Evolutionary conservation across 768 basidiomycete species (phyloP), one percentile per base, ranked within the genome.

Genomic region (Tylopilus cervinicoccineus): DNA sequence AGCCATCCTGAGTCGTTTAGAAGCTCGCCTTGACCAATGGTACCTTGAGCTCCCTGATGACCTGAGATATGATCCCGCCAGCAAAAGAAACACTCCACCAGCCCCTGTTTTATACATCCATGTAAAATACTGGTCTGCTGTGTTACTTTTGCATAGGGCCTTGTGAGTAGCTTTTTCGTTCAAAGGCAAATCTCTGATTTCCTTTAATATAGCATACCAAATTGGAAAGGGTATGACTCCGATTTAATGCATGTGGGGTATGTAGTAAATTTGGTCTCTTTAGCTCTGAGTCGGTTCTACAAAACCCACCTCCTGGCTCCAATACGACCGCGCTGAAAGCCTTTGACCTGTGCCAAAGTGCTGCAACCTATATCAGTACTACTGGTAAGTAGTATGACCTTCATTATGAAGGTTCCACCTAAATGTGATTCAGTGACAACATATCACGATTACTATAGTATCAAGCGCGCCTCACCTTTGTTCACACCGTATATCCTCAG

Each of bases 91-190:
- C 9, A 63, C 71, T 10, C 84, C 84, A 9, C 76, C 83, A 5
- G 83, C 88, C 2, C 79, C 83, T 45, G 74, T 89, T 22, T 63
- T 89, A 26, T 75, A 80, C 38, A 68, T 90, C 34, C 85, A 91
- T 55, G 74, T 87, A 47, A 75, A 86, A 53, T 90, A 91, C 62
- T 87, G 86, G 80, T 80, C 79, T 7, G 75, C 85, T 16, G 82
- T 90, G 5, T 71, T 91, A 12, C 70, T 91, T 31, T 72, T 90
- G 32, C 78, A 90, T 64, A 77, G 88, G 43, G 86, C 85, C 14
- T 91, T 88, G 88, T 89, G 65, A 75, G 88, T 76, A 14, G 16
- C 36, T 41, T 24, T 50, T 31, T 31, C 52, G 10, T 22, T 47
- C n/a, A 7, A 38, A 38, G 38, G 37, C 28, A 29, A 45, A 13